Conservation (phyloP, 1,284 basidiomycete species). For the Mrakiaceae sp. region DNA sequence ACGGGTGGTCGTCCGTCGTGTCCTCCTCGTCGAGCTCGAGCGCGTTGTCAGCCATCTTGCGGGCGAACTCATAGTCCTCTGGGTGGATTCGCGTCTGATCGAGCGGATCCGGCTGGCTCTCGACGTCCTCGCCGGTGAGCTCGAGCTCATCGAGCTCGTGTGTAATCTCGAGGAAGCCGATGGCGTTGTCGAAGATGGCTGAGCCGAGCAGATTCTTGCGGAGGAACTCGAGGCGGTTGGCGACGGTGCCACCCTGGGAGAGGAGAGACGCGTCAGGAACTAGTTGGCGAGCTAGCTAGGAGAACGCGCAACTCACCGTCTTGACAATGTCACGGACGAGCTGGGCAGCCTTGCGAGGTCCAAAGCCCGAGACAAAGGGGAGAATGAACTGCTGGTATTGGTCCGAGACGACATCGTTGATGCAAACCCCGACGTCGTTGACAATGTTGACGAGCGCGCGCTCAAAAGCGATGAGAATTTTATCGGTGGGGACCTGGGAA, state of each 20-base stretch:
- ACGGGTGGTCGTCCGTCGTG: slow-evolving; percentile 77
- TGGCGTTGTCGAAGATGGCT: slow-evolving; percentile 79
- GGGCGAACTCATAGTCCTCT: slow-evolving; percentile 93
- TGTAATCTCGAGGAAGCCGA: slow-evolving; percentile 78
- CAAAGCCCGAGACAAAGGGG: slow-evolving; percentile 85
- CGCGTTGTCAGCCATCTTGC: slow-evolving; percentile 97
- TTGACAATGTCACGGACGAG: slow-evolving; percentile 62
- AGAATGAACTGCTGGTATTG: slow-evolving; percentile 77
- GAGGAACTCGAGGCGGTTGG: slow-evolving; percentile 76
- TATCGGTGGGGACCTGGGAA: slow-evolving; percentile 66
- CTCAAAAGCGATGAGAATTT: slow-evolving; percentile 70
- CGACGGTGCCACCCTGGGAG: slow-evolving; percentile 62
- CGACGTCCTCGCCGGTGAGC: slow-evolving; percentile 37
- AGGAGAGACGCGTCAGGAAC: not conserved
- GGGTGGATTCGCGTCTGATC: slow-evolving; percentile 96
- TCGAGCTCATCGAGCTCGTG: slow-evolving; percentile 48
- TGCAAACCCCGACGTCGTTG: slow-evolving; percentile 87
- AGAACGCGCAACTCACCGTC: slow-evolving; percentile 3
- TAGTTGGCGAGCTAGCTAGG: slow-evolving; percentile 18
- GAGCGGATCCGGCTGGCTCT: slow-evolving; percentile 68
- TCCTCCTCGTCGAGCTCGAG: slow-evolving; percentile 93
- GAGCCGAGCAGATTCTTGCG: slow-evolving; percentile 66
- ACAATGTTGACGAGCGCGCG: slow-evolving; percentile 78
- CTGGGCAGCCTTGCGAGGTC: slow-evolving; percentile 84
- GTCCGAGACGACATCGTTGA: slow-evolving; percentile 82